phyloP scores from a whole-genome alignment of 2,329 filamentous ascomycete genomes.

The Fusarium neocosmosporiellum region DNA sequence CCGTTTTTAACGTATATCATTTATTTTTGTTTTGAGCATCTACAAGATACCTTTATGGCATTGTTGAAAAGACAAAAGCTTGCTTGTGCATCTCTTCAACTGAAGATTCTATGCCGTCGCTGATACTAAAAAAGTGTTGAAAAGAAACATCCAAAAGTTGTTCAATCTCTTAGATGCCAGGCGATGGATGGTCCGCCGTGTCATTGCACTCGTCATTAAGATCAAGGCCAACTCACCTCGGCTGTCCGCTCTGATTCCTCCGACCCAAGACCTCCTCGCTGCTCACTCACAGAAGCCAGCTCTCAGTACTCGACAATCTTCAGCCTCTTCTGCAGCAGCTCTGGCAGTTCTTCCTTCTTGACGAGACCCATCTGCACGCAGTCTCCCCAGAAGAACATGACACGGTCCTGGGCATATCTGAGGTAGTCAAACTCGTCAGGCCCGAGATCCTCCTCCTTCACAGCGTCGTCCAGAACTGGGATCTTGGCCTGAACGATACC shows the following conservation, averaged over 20 bases:
- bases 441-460: constrained; percentile 47
- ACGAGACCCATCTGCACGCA: constrained; percentile 81
- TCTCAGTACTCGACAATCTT: constrained; percentile 76
- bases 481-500: constrained; percentile 95
- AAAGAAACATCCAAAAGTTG: background rate
- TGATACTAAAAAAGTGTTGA: background rate
- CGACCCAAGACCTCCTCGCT: background rate
- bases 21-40: background rate
- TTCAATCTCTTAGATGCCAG: background rate
- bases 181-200: background rate
- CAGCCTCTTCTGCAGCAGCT: constrained; percentile 69
- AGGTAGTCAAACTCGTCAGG: constrained; percentile 90
- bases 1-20: background rate
- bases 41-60: background rate
- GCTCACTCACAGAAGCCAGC: background rate
- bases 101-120: background rate
- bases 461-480: constrained; percentile 71
- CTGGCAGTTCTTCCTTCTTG: constrained; percentile 79
- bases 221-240: constrained; percentile 19
- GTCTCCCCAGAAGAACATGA: constrained; percentile 95
- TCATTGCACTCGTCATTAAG: background rate
- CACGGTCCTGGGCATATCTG: constrained; percentile 88
- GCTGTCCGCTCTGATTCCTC: background rate
- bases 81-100: background rate
- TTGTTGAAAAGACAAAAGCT: background rate